Evolutionary conservation across 768 basidiomycete species (phyloP).

Genomic region (Mycena indigotica): DNA sequence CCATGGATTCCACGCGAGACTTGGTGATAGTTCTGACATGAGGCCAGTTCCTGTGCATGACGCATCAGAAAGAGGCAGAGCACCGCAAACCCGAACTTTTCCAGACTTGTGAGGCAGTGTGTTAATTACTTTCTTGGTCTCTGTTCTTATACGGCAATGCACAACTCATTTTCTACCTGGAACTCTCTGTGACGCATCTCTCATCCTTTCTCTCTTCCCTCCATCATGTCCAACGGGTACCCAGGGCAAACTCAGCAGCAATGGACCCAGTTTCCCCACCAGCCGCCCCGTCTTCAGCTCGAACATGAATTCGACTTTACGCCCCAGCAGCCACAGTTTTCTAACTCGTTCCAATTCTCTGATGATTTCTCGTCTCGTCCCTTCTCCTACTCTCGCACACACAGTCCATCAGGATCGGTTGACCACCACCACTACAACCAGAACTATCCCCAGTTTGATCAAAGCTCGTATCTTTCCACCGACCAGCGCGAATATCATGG

Average conservation of each 20-base stretch:
- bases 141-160: background rate
- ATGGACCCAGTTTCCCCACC: conserved; percentile 14
- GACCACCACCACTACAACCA: conserved; percentile 10
- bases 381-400: conserved; percentile 12
- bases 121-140: background rate
- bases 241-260: conserved; percentile 7
- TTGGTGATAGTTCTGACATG: too few species aligned
- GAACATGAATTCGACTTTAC: conserved; percentile 37
- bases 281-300: conserved; percentile 33
- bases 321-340: conserved; percentile 10
- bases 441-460: conserved; percentile 5
- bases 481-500: conserved; percentile 22
- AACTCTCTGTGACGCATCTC: background rate
- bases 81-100: background rate
- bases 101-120: background rate
- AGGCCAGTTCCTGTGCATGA: too few species aligned
- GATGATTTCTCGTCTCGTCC: conserved; percentile 21
- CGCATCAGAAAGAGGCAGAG: background rate
- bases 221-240: conserved; percentile 12
- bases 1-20: too few species aligned
- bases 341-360: conserved; percentile 18
- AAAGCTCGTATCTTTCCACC: conserved; percentile 17
- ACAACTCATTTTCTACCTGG: background rate
- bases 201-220: background rate
- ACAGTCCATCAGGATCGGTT: conserved; percentile 16